These are phyloP conservation scores for Tuber microsphaerosporum DNA, from an alignment of 495 filamentous ascomycete species.

Conservation along the genomic window DNA sequence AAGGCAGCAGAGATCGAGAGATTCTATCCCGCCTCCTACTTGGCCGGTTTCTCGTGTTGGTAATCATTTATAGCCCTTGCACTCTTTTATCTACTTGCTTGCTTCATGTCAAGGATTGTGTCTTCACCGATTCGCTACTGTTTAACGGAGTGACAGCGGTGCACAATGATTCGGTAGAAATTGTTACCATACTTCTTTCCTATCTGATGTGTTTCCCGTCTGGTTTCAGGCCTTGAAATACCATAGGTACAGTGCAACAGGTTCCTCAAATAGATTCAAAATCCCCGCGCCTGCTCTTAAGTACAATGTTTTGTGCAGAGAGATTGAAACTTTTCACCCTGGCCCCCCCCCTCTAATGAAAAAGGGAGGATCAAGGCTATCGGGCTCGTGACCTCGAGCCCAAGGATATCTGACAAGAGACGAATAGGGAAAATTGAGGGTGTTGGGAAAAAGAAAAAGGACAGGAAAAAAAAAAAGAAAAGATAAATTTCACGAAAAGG, in stretches of 20 bases:
- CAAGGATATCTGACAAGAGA: slow-evolving; percentile 4
- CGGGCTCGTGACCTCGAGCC: slow-evolving; percentile 2
- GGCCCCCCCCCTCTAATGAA: slow-evolving; percentile 12
- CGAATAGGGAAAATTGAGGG: slow-evolving; percentile 5
- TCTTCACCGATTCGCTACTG: not conserved
- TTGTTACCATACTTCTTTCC: not conserved
- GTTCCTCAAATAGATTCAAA: slow-evolving; percentile 22
- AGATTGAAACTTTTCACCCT: slow-evolving; percentile 19
- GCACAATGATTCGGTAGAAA: slow-evolving; percentile 1
- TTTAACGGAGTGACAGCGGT: not conserved
- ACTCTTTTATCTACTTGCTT: slow-evolving; percentile 2
- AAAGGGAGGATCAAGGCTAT: slow-evolving; percentile 14
- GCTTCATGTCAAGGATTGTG: not conserved
- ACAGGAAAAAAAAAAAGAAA: slow-evolving; percentile 25
- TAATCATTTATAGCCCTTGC: not conserved
- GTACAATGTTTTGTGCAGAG: slow-evolving; percentile 27
- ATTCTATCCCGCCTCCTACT: not conserved
- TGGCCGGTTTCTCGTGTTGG: not conserved
- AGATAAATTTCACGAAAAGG: slow-evolving; percentile 12
- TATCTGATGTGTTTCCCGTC: slow-evolving; percentile 1
- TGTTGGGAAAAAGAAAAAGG: slow-evolving; percentile 23
- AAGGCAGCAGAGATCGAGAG: slow-evolving; percentile 2
- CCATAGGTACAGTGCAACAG: slow-evolving; percentile 8
- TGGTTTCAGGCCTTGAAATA: slow-evolving; percentile 2
- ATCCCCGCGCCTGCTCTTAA: slow-evolving; percentile 27